Base-by-base conservation (phyloP, 495 filamentous ascomycete species). In the Penicillium subrubescens region DNA sequence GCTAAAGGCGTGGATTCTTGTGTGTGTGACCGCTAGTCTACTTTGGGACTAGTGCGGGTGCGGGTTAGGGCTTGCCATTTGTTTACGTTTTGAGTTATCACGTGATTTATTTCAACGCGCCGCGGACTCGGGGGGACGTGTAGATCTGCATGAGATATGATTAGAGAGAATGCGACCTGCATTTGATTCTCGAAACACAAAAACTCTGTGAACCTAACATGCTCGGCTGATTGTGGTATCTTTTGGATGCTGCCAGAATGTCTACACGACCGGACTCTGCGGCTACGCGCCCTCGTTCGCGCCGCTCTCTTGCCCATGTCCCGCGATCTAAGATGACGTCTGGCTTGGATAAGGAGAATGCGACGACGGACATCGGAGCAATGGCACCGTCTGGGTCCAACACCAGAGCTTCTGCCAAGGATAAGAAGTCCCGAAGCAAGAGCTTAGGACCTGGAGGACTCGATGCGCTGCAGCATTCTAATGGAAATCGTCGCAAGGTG, bases 391-490 rank as follows among this genome's bases (percentile, higher is more conserved):
- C 72, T 8, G 64, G 27, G 31, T 52, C 46, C 27, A 75, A 73
- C 65, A 77, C 75, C 59, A 82, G 71, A 67, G 29, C 62, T 27
- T 74, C 71, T 63, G 66, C 75, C 10, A 82, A 81, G 54, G 77
- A 82, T 17, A 92, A 89, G 76, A 96, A 96, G 77, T 91, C 88
- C 37, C 87, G 95, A 56, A 97, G 95, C 75, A 97, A 97, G 77
- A 97, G 93, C 73, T 86, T 99, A 64, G 95, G 95, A 2, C 94
- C 94, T 25, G 95, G 93, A 23, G 92, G 94, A 57, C 77, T 97
- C 35, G 93, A 93, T 80, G 87, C 87, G 57, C 82, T 96, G 46
- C 92, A 92, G 73, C 83, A 89, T 64, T 87, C 86, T 23, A 86
- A 82, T 71, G 94, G 92, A 14, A 97, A 97, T 75, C 81, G 91